These are phyloP conservation scores for Saccharum officinarum DNA, from an alignment of 176 grass and related monocot species.

Conservation along the genomic window DNA sequence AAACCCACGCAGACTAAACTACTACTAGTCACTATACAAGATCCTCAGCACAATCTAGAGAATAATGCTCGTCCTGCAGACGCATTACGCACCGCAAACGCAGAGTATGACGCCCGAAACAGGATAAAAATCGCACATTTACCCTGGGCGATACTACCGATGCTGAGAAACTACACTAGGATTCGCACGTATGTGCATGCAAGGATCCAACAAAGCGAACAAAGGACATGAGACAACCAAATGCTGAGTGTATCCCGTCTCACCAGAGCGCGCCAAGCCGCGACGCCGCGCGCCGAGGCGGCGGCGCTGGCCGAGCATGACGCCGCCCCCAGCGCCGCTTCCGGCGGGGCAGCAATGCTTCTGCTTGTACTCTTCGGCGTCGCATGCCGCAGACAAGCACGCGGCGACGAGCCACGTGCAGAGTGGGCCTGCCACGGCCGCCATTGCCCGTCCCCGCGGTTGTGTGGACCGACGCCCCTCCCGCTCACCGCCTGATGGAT, in stretches of 20 bases:
- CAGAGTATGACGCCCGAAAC: conserved; percentile 28
- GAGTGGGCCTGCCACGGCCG: conserved; percentile 66
- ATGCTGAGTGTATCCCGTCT: conserved; percentile 4
- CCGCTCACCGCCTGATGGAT: conserved; percentile 28
- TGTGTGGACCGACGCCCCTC: neutral
- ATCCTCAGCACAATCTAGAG: conserved; percentile 38
- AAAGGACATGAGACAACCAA: conserved; percentile 36
- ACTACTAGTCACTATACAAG: neutral
- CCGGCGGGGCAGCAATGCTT: conserved; percentile 23
- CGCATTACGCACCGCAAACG: conserved; percentile 28
- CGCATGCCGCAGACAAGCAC: conserved; percentile 58
- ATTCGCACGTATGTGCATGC: conserved; percentile 41
- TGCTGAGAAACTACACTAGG: conserved; percentile 42
- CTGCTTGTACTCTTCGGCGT: conserved; percentile 28
- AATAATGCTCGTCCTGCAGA: conserved; percentile 26
- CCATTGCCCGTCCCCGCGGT: conserved; percentile 39
- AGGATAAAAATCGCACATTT: conserved; percentile 40
- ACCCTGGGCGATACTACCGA: conserved; percentile 62
- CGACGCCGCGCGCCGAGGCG: conserved; percentile 41
- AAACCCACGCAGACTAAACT: neutral
- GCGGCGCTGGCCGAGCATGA: conserved; percentile 43
- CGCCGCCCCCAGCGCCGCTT: conserved; percentile 23
- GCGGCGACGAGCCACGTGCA: conserved; percentile 80
- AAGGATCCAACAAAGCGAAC: conserved; percentile 32
- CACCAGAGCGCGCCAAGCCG: conserved; percentile 43